A percentile compares a stretch with the other conserved stretches of the same genome.
phyloP scores from a whole-genome alignment of 345 rosid species.

The Eutrema heterophyllum region DNA sequence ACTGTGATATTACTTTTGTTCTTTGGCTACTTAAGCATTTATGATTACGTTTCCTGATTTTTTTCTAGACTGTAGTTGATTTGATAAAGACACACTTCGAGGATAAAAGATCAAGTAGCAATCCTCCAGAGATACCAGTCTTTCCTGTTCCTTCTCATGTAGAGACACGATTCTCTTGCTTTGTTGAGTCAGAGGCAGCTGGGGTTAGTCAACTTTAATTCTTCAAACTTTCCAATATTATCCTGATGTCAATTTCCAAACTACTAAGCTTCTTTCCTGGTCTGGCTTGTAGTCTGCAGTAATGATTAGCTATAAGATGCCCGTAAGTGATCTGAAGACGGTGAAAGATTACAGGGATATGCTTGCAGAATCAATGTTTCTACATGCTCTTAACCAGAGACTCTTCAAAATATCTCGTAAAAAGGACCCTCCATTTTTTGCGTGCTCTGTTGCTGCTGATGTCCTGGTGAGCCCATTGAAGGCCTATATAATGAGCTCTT shows the following conservation, averaged over 20 bases:
- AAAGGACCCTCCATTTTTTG: slow-evolving; percentile 80
- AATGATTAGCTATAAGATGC: slow-evolving; percentile 84
- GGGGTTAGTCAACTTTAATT: slow-evolving; percentile 55
- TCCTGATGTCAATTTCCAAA: background rate
- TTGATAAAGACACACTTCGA: slow-evolving; percentile 73
- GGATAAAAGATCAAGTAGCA: slow-evolving; percentile 42
- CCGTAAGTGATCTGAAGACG: slow-evolving; percentile 59
- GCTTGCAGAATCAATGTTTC: slow-evolving; percentile 82
- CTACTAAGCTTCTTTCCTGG: slow-evolving; percentile 21
- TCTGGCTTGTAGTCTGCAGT: slow-evolving; percentile 63
- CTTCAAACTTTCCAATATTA: slow-evolving; percentile 5
- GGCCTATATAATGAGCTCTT: slow-evolving; percentile 75
- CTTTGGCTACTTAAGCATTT: background rate
- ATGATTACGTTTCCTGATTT: slow-evolving; percentile 6
- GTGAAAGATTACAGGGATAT: slow-evolving; percentile 71
- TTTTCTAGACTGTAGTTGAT: slow-evolving; percentile 69
- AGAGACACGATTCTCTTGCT: slow-evolving; percentile 75
- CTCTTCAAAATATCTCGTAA: slow-evolving; percentile 76
- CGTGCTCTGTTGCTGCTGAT: slow-evolving; percentile 87
- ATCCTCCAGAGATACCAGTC: slow-evolving; percentile 46
- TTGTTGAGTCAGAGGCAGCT: slow-evolving; percentile 85
- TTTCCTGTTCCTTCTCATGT: slow-evolving; percentile 74
- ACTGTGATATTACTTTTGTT: slow-evolving; percentile 11
- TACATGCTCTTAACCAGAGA: slow-evolving; percentile 78
- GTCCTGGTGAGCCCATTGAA: slow-evolving; percentile 65